Percentiles rank a stretch among this genome's conserved stretches.
Conservation (phyloP, 2,329 filamentous ascomycete species). For the Zymoseptoria brevis region DNA sequence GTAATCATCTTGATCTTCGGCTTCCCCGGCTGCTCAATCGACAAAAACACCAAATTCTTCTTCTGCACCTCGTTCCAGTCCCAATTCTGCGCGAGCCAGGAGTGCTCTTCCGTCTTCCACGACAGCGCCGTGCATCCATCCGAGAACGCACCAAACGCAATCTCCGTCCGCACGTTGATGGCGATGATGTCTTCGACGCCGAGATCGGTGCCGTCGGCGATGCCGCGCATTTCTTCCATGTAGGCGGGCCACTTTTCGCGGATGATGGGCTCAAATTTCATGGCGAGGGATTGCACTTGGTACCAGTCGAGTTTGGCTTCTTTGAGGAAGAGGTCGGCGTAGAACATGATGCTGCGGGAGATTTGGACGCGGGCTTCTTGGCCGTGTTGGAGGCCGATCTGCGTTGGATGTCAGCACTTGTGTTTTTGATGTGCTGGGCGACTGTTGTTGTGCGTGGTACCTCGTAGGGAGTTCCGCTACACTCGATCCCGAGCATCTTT, state of each 20-base stretch:
- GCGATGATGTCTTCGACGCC: slow-evolving; percentile 48
- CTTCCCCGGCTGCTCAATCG: slow-evolving; percentile 37
- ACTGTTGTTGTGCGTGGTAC: slow-evolving; percentile 16
- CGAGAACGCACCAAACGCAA: slow-evolving; percentile 47
- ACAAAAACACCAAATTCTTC: slow-evolving; percentile 42
- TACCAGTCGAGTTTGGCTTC: slow-evolving; percentile 42
- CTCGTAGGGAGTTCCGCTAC: slow-evolving; percentile 38
- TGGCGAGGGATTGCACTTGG: slow-evolving; percentile 39
- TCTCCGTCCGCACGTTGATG: slow-evolving; percentile 51
- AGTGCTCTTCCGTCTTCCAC: slow-evolving; percentile 32
- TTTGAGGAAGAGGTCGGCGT: slow-evolving; percentile 39
- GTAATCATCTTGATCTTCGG: slow-evolving; percentile 50
- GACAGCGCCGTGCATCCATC: slow-evolving; percentile 51
- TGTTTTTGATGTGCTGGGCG: neutral
- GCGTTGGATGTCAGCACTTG: neutral
- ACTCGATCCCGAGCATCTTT: slow-evolving; percentile 35
- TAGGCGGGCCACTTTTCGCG: slow-evolving; percentile 36
- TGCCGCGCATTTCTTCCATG: slow-evolving; percentile 38
- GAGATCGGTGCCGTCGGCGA: slow-evolving; percentile 44
- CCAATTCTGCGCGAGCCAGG: slow-evolving; percentile 51
- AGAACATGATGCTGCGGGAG: slow-evolving; percentile 39
- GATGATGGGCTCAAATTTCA: slow-evolving; percentile 41
- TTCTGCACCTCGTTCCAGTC: slow-evolving; percentile 50
- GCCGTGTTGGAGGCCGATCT: slow-evolving; percentile 47
- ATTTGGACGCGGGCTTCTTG: slow-evolving; percentile 34